phyloP scores from a whole-genome alignment of 495 filamentous ascomycete genomes.

The Tuber brumale region DNA sequence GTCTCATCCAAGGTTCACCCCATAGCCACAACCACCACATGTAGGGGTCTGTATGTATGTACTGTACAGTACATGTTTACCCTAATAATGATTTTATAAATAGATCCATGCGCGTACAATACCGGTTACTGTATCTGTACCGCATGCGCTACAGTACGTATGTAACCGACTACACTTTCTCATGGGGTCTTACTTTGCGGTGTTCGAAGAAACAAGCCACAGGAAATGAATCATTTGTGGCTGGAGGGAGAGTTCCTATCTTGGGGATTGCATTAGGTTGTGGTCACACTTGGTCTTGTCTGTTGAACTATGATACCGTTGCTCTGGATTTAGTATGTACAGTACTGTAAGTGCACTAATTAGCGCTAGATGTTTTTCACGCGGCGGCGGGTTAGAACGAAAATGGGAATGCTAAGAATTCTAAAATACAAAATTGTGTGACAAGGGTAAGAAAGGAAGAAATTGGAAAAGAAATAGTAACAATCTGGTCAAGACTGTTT shows the following conservation, averaged over 20 bases:
- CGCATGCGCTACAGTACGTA: not conserved
- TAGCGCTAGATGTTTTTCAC: not conserved
- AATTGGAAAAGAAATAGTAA: not conserved
- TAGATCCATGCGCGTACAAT: not conserved
- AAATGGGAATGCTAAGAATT: not conserved
- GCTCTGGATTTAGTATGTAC: not conserved
- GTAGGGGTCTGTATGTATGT: not conserved
- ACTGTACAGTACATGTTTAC: not conserved
- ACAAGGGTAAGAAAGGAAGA: not conserved
- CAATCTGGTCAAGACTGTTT: not conserved
- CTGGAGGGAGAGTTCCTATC: not conserved
- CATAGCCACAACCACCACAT: not conserved
- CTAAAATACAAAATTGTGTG: not conserved
- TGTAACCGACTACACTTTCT: not conserved
- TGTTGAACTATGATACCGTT: not conserved
- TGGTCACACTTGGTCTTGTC: not conserved
- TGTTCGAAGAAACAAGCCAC: not conserved
- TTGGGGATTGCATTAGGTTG: not conserved
- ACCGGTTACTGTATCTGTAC: not conserved
- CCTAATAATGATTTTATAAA: not conserved
- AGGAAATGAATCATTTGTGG: not conserved
- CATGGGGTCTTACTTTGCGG: no score
- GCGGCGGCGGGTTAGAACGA: not conserved
- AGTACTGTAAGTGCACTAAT: not conserved
- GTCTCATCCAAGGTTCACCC: not conserved